Evolutionary conservation across 225 moss, liverwort and hornwort species (phyloP), one percentile per base, ranked within the genome.

Genomic region (Rhytidiadelphus loreus): DNA sequence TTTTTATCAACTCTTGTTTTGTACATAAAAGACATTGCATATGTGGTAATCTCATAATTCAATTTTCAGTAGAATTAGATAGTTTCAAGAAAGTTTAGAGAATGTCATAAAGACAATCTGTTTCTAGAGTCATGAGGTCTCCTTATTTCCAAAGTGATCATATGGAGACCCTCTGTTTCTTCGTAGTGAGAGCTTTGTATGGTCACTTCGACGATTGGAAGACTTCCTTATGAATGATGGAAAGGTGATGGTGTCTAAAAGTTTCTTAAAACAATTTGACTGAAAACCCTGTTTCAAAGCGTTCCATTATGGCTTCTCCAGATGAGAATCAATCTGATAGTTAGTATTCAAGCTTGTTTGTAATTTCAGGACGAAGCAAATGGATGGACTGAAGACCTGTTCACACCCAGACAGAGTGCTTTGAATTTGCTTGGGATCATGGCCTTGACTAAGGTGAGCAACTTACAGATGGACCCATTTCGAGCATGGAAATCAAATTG

Each of bases 391-490:
- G 95, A 97, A 82, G 95, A 94, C 87, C 94, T 93, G 86, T 84
- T 94, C 30, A 92, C 95, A 52, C 95, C 94, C 61, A 93, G 95
- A 90, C 97, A 94, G 88, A 96, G 96, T 91, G 97, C 95, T 11
- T 86, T 97, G 85, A 96, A 95, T 86, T 91, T 97, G 90, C 93
- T 97, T 48, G 94, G 95, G 88, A 91, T 94, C 90, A 94, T 96
- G 68, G 93, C 96, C 80, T 92, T 96, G 85, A 90, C 93, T 4
- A 94, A 96, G 94, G 97, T 97, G 37, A 41, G 79, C 77, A 77
- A 55, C 16, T 23, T 25, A 24, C 55, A 55, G 76, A 52, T 75
- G 52, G 33, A 50, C 33, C 75, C 33, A 75, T 75, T 50, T 76
- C 22, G 13, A 41, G 53, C 12, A 65, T 5, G 9, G 30, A 5